Percentiles rank a stretch among this genome's conserved stretches.
Evolutionary conservation across 83 land plant genomes (phyloP).

Genomic region (Diphasiastrum complanatum): DNA sequence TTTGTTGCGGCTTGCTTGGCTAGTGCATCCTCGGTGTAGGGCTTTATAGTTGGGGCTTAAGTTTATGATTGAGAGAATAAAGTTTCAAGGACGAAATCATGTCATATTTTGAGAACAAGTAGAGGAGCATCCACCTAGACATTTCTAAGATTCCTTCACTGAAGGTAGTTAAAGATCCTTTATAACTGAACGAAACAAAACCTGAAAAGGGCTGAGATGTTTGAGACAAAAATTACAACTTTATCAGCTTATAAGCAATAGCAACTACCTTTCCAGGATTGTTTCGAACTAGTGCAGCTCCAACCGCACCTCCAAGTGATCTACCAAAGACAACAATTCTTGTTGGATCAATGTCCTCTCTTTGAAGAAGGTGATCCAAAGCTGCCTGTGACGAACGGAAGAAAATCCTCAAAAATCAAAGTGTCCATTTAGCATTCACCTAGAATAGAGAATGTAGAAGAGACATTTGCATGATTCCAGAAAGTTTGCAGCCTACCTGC

Average conservation of each 20-base stretch:
- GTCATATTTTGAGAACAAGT: no score
- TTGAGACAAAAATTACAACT: not conserved
- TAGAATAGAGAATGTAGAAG: constrained; percentile 1
- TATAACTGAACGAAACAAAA: no score
- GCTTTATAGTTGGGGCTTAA: no score
- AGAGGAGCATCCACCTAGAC: no score
- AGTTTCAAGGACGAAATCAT: no score
- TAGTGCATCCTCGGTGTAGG: no score
- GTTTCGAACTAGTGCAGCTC: constrained; percentile 66
- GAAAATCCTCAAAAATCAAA: not conserved
- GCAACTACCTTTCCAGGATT: constrained; percentile 86
- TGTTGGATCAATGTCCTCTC: constrained; percentile 76
- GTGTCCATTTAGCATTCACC: not conserved
- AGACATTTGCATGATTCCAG: not conserved
- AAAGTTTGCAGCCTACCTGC: constrained; percentile 46
- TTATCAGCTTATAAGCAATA: not conserved
- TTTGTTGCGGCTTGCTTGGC: no score
- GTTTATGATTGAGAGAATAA: no score
- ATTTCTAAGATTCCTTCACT: no score
- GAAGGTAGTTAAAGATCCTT: no score
- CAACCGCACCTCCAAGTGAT: constrained; percentile 98
- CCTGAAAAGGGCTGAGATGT: not conserved
- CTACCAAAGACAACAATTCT: constrained; percentile 94
- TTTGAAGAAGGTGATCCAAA: constrained; percentile 64
- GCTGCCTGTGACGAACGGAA: constrained; percentile 61